Conservation (phyloP, 805 yeast species). For the Wickerhamomyces rabaulensis region DNA sequence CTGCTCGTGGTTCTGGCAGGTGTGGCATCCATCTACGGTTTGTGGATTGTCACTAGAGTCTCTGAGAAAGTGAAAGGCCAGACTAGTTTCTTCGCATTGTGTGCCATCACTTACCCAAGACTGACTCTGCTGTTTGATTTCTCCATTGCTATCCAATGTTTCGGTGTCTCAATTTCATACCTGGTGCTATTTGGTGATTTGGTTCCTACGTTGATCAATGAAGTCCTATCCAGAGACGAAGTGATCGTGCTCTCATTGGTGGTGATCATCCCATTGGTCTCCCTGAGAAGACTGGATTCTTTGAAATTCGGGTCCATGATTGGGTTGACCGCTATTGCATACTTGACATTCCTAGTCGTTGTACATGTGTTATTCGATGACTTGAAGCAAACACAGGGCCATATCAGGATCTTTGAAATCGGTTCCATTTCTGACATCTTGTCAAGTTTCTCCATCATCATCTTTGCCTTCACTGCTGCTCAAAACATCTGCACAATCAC, state of each 20-base stretch:
- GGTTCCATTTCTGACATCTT: constrained; percentile 41
- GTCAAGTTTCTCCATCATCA: constrained; percentile 66
- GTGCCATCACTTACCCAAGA: constrained; percentile 68
- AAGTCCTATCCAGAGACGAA: constrained; percentile 24
- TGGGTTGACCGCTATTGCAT: constrained; percentile 62
- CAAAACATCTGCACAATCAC: constrained; percentile 76
- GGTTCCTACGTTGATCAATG: constrained; percentile 58
- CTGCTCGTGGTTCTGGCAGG: constrained; percentile 57
- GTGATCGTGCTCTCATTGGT: constrained; percentile 45
- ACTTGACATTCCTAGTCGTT: constrained; percentile 51
- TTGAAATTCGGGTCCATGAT: constrained; percentile 67
- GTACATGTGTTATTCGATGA: constrained; percentile 43
- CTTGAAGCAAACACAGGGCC: constrained; percentile 39
- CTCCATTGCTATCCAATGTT: constrained; percentile 72
- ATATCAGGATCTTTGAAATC: constrained; percentile 35
- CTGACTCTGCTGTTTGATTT: constrained; percentile 65
- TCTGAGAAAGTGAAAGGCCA: constrained; percentile 48
- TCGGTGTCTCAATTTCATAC: constrained; percentile 71
- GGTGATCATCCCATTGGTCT: constrained; percentile 59
- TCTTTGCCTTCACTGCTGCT: constrained; percentile 78
- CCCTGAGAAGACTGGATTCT: constrained; percentile 57
- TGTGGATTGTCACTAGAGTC: constrained; percentile 55
- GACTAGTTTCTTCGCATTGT: constrained; percentile 68
- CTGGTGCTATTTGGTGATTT: constrained; percentile 73
- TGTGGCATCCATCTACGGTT: constrained; percentile 59